Percentiles rank a stretch among this genome's conserved stretches.
Evolutionary conservation across 2,329 filamentous ascomycete species (phyloP).

Genomic region (Falciphora oryzae): DNA sequence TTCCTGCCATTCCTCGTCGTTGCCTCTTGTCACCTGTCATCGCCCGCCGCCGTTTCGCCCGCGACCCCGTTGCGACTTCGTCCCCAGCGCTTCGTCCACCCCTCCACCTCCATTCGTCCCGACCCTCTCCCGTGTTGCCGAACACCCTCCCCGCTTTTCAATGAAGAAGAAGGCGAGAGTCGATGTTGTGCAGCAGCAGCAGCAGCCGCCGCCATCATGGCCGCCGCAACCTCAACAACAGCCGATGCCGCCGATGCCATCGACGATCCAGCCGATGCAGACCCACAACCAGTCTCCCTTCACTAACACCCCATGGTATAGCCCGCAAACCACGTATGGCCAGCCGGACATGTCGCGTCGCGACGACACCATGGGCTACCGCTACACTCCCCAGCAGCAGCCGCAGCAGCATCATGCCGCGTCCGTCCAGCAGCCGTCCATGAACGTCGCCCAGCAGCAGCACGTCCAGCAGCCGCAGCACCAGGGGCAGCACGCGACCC

Average conservation of each 20-base stretch:
- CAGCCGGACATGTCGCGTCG: slow-evolving; percentile 37
- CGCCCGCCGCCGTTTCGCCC: slow-evolving; percentile 1
- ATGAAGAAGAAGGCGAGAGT: slow-evolving; percentile 20
- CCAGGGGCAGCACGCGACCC: slow-evolving; percentile 23
- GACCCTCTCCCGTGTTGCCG: slow-evolving; percentile 4
- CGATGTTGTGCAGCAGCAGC: slow-evolving; percentile 17
- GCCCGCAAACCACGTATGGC: slow-evolving; percentile 36
- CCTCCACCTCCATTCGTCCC: slow-evolving; percentile 2
- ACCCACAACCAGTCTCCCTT: slow-evolving; percentile 21
- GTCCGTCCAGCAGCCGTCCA: slow-evolving; percentile 27
- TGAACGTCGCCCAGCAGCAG: slow-evolving; percentile 30
- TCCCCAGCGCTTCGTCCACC: not conserved
- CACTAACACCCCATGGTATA: slow-evolving; percentile 35
- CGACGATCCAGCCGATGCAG: slow-evolving; percentile 19
- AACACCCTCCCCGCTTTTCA: slow-evolving; percentile 10
- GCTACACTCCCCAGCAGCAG: slow-evolving; percentile 23
- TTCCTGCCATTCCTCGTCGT: not conserved
- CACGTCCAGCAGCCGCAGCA: slow-evolving; percentile 31
- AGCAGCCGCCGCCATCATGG: slow-evolving; percentile 13
- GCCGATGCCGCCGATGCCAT: slow-evolving; percentile 22
- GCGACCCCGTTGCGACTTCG: not conserved
- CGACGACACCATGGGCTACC: slow-evolving; percentile 23
- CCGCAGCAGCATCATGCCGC: slow-evolving; percentile 26
- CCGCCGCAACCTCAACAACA: slow-evolving; percentile 19
- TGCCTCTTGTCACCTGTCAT: not conserved